Evolutionary conservation across 225 moss, liverwort and hornwort species (phyloP).

Genomic region (Physcomitrium patens): DNA sequence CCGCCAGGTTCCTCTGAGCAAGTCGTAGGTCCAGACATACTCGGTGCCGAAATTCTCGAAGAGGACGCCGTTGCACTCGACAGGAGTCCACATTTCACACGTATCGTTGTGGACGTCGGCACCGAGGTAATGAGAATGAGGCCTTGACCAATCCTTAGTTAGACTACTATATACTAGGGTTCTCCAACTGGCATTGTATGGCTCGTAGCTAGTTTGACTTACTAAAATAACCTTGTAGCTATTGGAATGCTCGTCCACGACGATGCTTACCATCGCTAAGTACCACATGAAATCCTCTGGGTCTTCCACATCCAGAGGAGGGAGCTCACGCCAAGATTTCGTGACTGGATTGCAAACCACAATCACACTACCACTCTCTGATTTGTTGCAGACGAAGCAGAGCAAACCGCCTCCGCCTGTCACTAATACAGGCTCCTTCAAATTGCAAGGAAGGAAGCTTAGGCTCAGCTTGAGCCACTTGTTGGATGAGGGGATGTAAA

Average conservation of each 20-base stretch:
- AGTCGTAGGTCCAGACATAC: conserved; percentile 24
- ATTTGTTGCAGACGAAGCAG: conserved; percentile 27
- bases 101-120: conserved; percentile 30
- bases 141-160: conserved; percentile 27
- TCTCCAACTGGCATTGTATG: conserved; percentile 32
- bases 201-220: conserved; percentile 28
- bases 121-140: conserved; percentile 18
- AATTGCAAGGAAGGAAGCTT: conserved; percentile 29
- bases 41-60: conserved; percentile 29
- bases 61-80: conserved; percentile 25
- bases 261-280: conserved; percentile 27
- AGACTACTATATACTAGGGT: conserved; percentile 26
- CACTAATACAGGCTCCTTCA: conserved; percentile 31
- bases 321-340: conserved; percentile 24
- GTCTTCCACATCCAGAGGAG: conserved; percentile 28
- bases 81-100: conserved; percentile 29
- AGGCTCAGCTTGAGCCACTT: conserved; percentile 29
- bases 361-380: conserved; percentile 23
- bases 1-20: conserved; percentile 15
- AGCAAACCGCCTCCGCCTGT: conserved; percentile 26
- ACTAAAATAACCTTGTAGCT: conserved; percentile 29
- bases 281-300: conserved; percentile 31
- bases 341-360: conserved; percentile 32
- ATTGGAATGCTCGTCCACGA: conserved; percentile 24
- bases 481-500: conserved; percentile 25